Conservation (phyloP, 2,329 filamentous ascomycete species). For the Fusarium gaditjirri region DNA sequence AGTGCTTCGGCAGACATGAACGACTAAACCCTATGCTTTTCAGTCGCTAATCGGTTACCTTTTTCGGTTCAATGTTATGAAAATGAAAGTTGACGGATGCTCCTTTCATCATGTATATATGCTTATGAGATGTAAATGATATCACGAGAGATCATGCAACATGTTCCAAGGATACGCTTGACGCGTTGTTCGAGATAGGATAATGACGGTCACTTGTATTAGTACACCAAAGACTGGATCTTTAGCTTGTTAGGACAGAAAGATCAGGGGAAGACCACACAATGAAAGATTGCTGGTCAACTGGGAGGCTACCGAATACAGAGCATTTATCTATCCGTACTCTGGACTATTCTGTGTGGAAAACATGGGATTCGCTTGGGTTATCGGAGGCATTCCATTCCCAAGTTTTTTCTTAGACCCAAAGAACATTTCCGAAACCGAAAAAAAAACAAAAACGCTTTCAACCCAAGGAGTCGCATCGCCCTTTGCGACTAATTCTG, state of each 20-base stretch:
- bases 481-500: not conserved
- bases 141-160: constrained; percentile 20
- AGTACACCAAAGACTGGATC: constrained; percentile 26
- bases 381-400: not conserved
- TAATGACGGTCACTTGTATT: constrained; percentile 1
- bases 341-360: not conserved
- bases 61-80: not conserved
- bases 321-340: constrained; percentile 1
- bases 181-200: not conserved
- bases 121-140: constrained; percentile 29
- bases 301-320: constrained; percentile 23
- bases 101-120: constrained; percentile 23
- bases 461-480: constrained; percentile 4
- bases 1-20: constrained; percentile 62
- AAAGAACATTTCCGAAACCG: constrained; percentile 4
- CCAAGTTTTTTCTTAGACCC: not conserved
- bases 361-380: constrained; percentile 2
- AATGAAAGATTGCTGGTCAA: not conserved
- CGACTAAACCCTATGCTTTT: constrained; percentile 11
- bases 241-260: constrained; percentile 9
- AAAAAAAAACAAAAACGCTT: constrained; percentile 17
- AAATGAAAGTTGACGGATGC: not conserved
- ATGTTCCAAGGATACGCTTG: constrained; percentile 7
- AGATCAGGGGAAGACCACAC: not conserved
- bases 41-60: not conserved